These are phyloP conservation scores for Petasospora rhodanensis DNA, from an alignment of 1,139 yeast species.

Conservation along the genomic window DNA sequence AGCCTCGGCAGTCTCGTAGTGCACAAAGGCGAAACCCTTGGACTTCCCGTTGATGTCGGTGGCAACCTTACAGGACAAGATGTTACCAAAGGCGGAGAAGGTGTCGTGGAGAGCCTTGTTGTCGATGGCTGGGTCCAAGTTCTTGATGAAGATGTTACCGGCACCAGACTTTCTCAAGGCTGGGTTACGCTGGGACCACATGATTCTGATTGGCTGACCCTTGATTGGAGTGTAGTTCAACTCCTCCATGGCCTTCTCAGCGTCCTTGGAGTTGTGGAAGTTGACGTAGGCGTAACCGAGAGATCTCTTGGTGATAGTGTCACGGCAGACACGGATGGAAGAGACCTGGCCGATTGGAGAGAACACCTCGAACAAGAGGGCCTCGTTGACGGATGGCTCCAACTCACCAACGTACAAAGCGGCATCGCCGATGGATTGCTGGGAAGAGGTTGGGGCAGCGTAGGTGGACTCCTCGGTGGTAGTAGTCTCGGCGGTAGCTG, in stretches of 20 bases:
- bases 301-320: conserved; percentile 94
- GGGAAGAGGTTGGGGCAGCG: conserved; percentile 33
- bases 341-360: conserved; percentile 95
- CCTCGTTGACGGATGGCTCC: conserved; percentile 90
- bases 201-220: conserved; percentile 97
- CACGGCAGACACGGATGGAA: conserved; percentile 98
- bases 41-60: conserved; percentile 88
- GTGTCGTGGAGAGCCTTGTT: conserved; percentile 99
- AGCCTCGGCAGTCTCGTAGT: conserved; percentile 89
- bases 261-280: conserved; percentile 87
- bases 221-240: conserved; percentile 91
- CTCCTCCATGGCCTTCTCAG: conserved; percentile 92
- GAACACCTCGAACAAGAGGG: conserved; percentile 89
- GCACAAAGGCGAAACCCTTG: conserved; percentile 97
- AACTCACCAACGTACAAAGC: conserved; percentile 97
- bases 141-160: conserved; percentile 97
- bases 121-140: conserved; percentile 97
- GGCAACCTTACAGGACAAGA: conserved; percentile 96
- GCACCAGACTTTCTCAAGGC: conserved; percentile 93
- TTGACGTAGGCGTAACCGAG: conserved; percentile 98
- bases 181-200: conserved; percentile 99
- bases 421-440: conserved; percentile 52
- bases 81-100: conserved; percentile 93
- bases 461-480: conserved; percentile 25
- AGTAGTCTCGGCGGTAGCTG: conserved; percentile 21